Conservation (phyloP, 768 basidiomycete genomes). For the Leucocoprinus birnbaumii region DNA sequence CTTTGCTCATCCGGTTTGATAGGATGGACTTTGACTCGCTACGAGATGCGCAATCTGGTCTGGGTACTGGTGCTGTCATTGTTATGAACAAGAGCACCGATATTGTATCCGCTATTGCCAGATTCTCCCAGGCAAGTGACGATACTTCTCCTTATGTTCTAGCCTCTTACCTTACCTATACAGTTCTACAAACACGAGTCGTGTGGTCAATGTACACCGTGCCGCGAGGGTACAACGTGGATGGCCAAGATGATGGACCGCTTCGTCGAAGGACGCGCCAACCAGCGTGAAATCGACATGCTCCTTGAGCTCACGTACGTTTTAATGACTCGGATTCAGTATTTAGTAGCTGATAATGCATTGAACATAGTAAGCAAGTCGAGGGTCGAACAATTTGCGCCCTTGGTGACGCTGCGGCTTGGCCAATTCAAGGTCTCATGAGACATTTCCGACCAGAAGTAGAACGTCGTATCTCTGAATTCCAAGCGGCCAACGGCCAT, state of each 20-base stretch:
- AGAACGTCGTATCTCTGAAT: slow-evolving; percentile 80
- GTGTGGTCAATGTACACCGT: slow-evolving; percentile 96
- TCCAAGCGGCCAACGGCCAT: slow-evolving; percentile 70
- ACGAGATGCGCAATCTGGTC: slow-evolving; percentile 93
- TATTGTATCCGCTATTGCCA: slow-evolving; percentile 89
- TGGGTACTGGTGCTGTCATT: slow-evolving; percentile 97
- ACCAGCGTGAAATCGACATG: slow-evolving; percentile 97
- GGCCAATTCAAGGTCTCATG: slow-evolving; percentile 98
- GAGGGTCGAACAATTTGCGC: slow-evolving; percentile 98
- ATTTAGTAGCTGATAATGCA: background rate
- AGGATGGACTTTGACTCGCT: slow-evolving; percentile 99
- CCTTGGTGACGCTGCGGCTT: slow-evolving; percentile 94
- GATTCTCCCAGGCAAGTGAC: slow-evolving; percentile 51
- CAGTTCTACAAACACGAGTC: slow-evolving; percentile 99
- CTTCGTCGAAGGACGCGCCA: slow-evolving; percentile 88
- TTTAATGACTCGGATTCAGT: slow-evolving; percentile 3
- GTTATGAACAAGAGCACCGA: slow-evolving; percentile 99
- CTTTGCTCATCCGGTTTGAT: background rate
- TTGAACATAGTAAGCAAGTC: slow-evolving; percentile 76
- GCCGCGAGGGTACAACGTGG: slow-evolving; percentile 95
- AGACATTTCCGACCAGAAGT: slow-evolving; percentile 96
- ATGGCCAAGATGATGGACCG: slow-evolving; percentile 99
- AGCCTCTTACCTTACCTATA: slow-evolving; percentile 22
- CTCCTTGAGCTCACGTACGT: slow-evolving; percentile 88
- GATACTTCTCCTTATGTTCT: background rate